Evolutionary conservation across 176 grass and related monocot genomes (phyloP).

Genomic region (Phyllostachys edulis): DNA sequence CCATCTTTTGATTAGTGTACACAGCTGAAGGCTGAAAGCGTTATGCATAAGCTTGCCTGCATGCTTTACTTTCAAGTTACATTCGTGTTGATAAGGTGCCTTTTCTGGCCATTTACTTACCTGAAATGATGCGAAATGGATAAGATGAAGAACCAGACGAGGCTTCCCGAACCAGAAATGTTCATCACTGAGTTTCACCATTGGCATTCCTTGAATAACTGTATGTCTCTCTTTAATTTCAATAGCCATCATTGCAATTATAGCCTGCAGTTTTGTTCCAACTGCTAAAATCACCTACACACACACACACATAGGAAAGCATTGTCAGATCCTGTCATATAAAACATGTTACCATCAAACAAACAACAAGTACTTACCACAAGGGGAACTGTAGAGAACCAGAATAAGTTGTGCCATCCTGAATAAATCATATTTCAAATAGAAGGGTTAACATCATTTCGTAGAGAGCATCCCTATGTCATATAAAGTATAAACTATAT

Average conservation of each 20-base stretch:
- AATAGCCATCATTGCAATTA: slow-evolving; percentile 80
- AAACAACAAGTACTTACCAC: slow-evolving; percentile 52
- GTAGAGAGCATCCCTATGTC: neutral
- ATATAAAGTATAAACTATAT: neutral
- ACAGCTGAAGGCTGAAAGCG: neutral
- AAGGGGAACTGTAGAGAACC: slow-evolving; percentile 67
- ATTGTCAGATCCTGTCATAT: slow-evolving; percentile 7
- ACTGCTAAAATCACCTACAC: slow-evolving; percentile 75
- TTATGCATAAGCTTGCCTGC: neutral
- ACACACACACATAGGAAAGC: neutral
- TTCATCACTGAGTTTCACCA: slow-evolving; percentile 76
- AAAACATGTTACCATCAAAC: neutral
- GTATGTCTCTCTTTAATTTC: slow-evolving; percentile 76
- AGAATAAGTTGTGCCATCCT: slow-evolving; percentile 70
- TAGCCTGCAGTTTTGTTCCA: slow-evolving; percentile 89
- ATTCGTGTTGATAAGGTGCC: neutral
- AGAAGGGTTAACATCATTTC: neutral
- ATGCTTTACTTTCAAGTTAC: slow-evolving; percentile 23
- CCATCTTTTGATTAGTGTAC: neutral
- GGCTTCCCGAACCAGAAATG: slow-evolving; percentile 89
- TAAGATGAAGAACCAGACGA: slow-evolving; percentile 67
- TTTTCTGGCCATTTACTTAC: slow-evolving; percentile 34
- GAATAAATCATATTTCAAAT: slow-evolving; percentile 39
- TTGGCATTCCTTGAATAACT: slow-evolving; percentile 88
- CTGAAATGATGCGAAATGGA: slow-evolving; percentile 85